Evolutionary conservation across 345 rosid genomes (phyloP).

Genomic region (Crucihimalaya himalaica): DNA sequence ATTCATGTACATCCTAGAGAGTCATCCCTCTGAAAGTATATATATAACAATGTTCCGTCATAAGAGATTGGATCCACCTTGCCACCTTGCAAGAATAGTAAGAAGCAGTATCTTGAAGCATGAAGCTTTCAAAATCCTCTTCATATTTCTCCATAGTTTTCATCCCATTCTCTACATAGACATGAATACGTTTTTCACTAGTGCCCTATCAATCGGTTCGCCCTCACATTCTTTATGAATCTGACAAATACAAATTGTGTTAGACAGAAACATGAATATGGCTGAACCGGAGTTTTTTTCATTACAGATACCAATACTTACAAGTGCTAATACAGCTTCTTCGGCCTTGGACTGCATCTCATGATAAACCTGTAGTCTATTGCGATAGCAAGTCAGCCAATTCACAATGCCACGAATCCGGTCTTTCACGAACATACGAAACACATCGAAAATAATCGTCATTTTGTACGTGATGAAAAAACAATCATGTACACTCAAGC

Average conservation of each 20-base stretch:
- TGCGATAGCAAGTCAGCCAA: no score
- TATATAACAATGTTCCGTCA: neutral
- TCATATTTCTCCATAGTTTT: slow-evolving; percentile 51
- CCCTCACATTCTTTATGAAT: slow-evolving; percentile 78
- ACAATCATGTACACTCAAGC: no score
- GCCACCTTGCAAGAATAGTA: slow-evolving; percentile 75
- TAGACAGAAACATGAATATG: no score
- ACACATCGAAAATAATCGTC: no score
- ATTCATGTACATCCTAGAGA: slow-evolving; percentile 83
- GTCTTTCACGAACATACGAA: no score
- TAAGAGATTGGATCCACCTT: slow-evolving; percentile 47
- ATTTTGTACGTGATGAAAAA: no score
- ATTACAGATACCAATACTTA: slow-evolving; percentile 21
- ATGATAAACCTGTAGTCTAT: slow-evolving; percentile 53
- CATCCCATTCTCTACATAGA: slow-evolving; percentile 71
- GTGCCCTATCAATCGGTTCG: slow-evolving; percentile 62
- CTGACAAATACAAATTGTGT: no score
- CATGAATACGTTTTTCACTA: slow-evolving; percentile 62
- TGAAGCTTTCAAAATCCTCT: slow-evolving; percentile 59
- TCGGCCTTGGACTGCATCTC: slow-evolving; percentile 48
- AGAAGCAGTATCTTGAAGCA: slow-evolving; percentile 57
- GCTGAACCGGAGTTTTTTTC: neutral
- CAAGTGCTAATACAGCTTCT: slow-evolving; percentile 62
- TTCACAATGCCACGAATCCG: no score
- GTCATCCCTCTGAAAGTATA: slow-evolving; percentile 41